phyloP scores from a whole-genome alignment of 164 flowering plant species.

The Sextonia rubra region DNA sequence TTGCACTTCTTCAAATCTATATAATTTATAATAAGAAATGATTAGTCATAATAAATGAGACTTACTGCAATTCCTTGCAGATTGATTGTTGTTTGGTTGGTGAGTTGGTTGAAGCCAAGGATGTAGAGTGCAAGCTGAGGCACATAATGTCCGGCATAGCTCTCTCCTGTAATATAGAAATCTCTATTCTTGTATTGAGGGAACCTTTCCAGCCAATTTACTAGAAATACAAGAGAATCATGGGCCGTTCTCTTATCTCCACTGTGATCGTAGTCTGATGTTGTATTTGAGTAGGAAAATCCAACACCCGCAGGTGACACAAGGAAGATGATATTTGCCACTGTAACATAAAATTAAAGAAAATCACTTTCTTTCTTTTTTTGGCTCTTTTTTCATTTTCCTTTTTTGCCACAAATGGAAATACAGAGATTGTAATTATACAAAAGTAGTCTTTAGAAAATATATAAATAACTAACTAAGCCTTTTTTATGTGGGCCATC shows the following conservation, averaged over 20 bases:
- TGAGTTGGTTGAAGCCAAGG: conserved; percentile 39
- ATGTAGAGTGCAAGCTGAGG: conserved; percentile 66
- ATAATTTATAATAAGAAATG: neutral
- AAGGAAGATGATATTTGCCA: conserved; percentile 4
- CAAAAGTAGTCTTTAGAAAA: neutral
- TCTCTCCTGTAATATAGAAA: conserved; percentile 62
- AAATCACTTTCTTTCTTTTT: neutral
- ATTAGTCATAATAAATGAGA: neutral
- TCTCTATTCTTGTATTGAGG: conserved; percentile 37
- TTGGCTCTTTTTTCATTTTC: neutral
- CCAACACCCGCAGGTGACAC: conserved; percentile 4
- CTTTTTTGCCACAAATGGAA: neutral
- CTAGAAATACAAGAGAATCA: conserved; percentile 55
- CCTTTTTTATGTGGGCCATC: too few relatives aligned
- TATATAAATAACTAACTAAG: neutral
- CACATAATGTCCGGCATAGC: conserved; percentile 47
- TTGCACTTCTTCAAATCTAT: too few relatives aligned
- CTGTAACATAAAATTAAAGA: conserved; percentile 12
- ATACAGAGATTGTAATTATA: neutral
- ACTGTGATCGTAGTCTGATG: neutral
- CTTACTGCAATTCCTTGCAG: conserved; percentile 55
- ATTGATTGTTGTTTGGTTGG: conserved; percentile 32
- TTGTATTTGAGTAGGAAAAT: conserved; percentile 3
- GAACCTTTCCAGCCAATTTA: conserved; percentile 54
- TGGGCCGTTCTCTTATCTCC: conserved; percentile 24